These are phyloP conservation scores for Zygoascus tannicola DNA, from an alignment of 805 yeast species.

Conservation along the genomic window DNA sequence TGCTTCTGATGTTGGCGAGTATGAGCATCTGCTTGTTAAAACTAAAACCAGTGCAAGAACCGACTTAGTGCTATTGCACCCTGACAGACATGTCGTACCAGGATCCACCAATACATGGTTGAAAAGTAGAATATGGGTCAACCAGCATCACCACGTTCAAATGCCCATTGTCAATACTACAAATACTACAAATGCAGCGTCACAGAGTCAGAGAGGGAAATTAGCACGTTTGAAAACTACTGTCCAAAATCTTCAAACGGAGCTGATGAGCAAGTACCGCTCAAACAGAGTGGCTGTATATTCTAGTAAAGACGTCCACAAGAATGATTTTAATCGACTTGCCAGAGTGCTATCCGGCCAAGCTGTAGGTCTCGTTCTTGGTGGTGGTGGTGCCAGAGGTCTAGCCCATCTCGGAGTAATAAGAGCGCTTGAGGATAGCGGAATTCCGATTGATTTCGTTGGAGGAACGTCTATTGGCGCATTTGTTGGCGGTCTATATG, in stretches of 20 bases:
- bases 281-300: conserved; percentile 23
- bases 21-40: conserved; percentile 65
- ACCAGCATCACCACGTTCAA: conserved; percentile 86
- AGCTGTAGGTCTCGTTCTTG: conserved; percentile 88
- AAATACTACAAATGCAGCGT: conserved; percentile 6
- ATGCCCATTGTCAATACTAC: conserved; percentile 31
- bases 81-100: conserved; percentile 70
- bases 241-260: conserved; percentile 27
- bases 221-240: conserved; percentile 22
- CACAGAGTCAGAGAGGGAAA: conserved; percentile 9
- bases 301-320: conserved; percentile 43
- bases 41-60: conserved; percentile 79
- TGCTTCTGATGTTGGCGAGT: conserved; percentile 71
- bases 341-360: conserved; percentile 88
- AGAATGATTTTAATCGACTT: conserved; percentile 79
- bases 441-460: conserved; percentile 85
- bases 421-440: conserved; percentile 82
- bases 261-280: conserved; percentile 23
- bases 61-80: conserved; percentile 75
- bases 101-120: conserved; percentile 84
- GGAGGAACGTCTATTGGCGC: conserved; percentile 98
- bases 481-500: conserved; percentile 90
- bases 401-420: conserved; percentile 85
- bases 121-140: conserved; percentile 80
- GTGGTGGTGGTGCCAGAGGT: conserved; percentile 98